A percentile compares a stretch with the other conserved stretches of the same genome.
Conservation (phyloP, 2,329 filamentous ascomycete species). For the Tolypocladium endophyticum region DNA sequence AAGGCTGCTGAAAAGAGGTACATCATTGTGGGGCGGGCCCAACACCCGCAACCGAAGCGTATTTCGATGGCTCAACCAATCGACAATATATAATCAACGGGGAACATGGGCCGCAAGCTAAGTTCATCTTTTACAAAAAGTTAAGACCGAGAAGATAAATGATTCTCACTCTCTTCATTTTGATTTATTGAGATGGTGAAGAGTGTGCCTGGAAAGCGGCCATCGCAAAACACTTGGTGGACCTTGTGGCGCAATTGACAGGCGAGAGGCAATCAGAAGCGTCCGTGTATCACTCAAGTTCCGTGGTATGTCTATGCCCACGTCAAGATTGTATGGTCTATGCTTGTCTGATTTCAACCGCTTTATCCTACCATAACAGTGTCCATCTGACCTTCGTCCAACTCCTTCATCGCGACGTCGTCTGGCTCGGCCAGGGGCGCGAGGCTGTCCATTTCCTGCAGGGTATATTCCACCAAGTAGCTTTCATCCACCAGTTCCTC, state of each 20-base stretch:
- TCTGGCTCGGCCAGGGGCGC: constrained; percentile 29
- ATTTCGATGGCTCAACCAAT: neutral
- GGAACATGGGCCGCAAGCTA: neutral
- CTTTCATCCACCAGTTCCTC: constrained; percentile 91
- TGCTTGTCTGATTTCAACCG: neutral
- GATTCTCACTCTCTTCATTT: neutral
- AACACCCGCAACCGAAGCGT: neutral
- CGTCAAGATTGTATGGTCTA: neutral
- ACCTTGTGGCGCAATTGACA: neutral
- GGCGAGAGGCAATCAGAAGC: neutral
- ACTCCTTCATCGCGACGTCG: constrained; percentile 20
- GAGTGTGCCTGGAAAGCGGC: neutral
- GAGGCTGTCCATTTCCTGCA: constrained; percentile 82
- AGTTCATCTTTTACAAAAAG: neutral
- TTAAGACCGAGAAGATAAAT: neutral
- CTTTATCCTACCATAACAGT: constrained; percentile 2
- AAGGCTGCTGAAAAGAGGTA: constrained; percentile 5
- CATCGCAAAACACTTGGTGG: neutral
- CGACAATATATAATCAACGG: neutral
- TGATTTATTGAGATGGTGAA: neutral
- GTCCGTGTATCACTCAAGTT: neutral
- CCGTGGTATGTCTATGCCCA: neutral
- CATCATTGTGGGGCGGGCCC: constrained; percentile 4
- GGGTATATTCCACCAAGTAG: constrained; percentile 85
- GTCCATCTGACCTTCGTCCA: constrained; percentile 23